Evolutionary conservation across 768 basidiomycete genomes (phyloP), one percentile per base, ranked within the genome.

Genomic region (Hirschioporus abietinus): DNA sequence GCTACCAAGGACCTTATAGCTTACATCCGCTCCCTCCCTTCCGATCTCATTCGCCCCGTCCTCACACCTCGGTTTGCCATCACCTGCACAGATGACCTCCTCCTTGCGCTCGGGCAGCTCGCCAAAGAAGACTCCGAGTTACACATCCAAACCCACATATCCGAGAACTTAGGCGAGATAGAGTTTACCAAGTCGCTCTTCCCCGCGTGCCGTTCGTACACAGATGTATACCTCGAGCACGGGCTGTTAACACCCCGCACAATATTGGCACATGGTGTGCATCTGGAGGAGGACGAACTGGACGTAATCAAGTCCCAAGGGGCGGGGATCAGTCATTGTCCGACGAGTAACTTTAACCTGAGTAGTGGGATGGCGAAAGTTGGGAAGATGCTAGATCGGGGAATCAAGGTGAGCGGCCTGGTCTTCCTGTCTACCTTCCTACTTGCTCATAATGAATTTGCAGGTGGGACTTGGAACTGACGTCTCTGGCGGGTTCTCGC

Each of bases 51-150:
- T 10, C 91, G 92, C 66, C 96, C 96, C 5, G 88, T 95, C 72
- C 78, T 98, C 58, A 98, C 96, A 0, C 96, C 96, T 17, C 91
- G 96, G n/a, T 99, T 98, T 75, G 96, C 96, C 25, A 90, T 98
- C 67, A 88, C 92, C 12, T 96, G 95, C 77, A 87, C 95, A 0
- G 75, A 81, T 15, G 78, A 84, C n/a, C 85, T 96, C 34, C 82
- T 98, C 63, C 61, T 72, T 0, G 76, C 78, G 4, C 81, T 99
- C 6, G 88, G 91, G 9, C 70, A 78, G 5, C 77, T 96, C 57
- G 90, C 90, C 0, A 73, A 78, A 24, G 73, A 80, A 2, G 84
- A 92, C 71, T 83, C 87, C 3, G 69, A 77, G 0, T 81, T 99
- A 35, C 83, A 84, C 64, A 91, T 97, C 64, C 96, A 99, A 77